Evolutionary conservation across 2,329 filamentous ascomycete genomes (phyloP).

Genomic region (Alternaria conjuncta): DNA sequence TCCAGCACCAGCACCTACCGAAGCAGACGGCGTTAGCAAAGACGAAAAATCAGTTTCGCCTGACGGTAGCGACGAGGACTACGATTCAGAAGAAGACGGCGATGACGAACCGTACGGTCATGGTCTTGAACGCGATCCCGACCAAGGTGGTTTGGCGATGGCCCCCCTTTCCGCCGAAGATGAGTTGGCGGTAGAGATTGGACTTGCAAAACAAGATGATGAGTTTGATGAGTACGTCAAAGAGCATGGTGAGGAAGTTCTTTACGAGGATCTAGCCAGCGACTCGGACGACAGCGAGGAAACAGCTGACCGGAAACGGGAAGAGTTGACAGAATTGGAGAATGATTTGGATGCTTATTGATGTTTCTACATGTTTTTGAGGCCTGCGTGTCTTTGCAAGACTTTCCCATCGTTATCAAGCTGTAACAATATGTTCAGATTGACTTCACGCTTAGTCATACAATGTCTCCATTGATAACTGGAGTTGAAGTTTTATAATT

Average conservation of each 20-base stretch:
- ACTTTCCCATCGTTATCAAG: rapidly evolving
- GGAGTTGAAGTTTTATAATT: too few relatives aligned
- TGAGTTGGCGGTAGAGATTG: too few relatives aligned
- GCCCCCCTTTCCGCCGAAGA: too few relatives aligned
- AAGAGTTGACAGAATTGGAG: too few relatives aligned
- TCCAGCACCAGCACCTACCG: not conserved
- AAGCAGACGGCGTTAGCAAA: not conserved
- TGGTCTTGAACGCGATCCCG: not conserved
- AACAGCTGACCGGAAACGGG: not conserved
- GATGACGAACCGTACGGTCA: not conserved
- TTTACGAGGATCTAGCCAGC: not conserved
- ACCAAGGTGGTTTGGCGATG: not conserved
- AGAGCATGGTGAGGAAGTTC: too few relatives aligned
- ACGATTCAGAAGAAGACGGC: not conserved
- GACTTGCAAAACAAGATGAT: not conserved
- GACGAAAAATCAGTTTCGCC: not conserved
- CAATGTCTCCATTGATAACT: too few relatives aligned
- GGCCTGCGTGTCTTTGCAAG: not conserved
- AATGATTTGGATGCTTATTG: not conserved
- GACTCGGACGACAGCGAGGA: not conserved
- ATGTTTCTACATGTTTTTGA: not conserved
- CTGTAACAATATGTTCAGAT: not conserved
- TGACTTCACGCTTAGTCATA: too few relatives aligned
- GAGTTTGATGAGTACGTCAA: not conserved
- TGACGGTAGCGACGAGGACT: not conserved